phyloP scores from a whole-genome alignment of 805 yeast genomes.

The Pichia gijzeniarum region DNA sequence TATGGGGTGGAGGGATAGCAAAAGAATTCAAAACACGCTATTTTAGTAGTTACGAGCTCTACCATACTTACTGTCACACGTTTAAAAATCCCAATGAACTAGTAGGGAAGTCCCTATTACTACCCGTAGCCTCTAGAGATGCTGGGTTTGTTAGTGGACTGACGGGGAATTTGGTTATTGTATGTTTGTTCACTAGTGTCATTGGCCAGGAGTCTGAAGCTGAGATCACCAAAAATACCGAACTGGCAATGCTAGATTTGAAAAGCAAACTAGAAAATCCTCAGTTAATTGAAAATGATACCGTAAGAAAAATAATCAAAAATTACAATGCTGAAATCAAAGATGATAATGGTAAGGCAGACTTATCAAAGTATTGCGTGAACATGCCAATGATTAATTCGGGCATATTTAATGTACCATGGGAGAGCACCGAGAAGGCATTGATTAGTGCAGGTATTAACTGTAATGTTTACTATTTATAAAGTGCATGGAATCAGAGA shows the following conservation, averaged over 20 bases:
- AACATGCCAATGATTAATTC: slow-evolving; percentile 76
- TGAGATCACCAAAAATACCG: slow-evolving; percentile 48
- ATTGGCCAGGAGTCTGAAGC: slow-evolving; percentile 42
- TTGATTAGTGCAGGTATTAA: slow-evolving; percentile 32
- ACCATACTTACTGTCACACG: slow-evolving; percentile 38
- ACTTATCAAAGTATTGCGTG: slow-evolving; percentile 20
- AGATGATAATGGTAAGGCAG: not conserved
- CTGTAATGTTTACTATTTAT: slow-evolving; percentile 37
- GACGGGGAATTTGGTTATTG: slow-evolving; percentile 34
- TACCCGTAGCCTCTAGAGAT: slow-evolving; percentile 31
- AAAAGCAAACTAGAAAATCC: slow-evolving; percentile 30
- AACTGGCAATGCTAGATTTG: slow-evolving; percentile 42
- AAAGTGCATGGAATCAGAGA: not conserved
- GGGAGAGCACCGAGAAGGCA: slow-evolving; percentile 59
- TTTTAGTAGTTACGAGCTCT: slow-evolving; percentile 50
- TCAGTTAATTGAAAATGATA: slow-evolving; percentile 6
- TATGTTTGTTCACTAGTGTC: slow-evolving; percentile 69
- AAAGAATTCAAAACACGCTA: slow-evolving; percentile 44
- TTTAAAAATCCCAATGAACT: slow-evolving; percentile 26
- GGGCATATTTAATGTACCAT: slow-evolving; percentile 75
- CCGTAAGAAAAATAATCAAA: slow-evolving; percentile 1
- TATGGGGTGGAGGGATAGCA: slow-evolving; percentile 87
- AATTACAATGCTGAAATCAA: not conserved
- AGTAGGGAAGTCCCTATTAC: slow-evolving; percentile 50
- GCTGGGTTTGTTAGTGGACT: slow-evolving; percentile 26